Conservation (phyloP, 495 filamentous ascomycete species). For the Trypethelium eluteriae region DNA sequence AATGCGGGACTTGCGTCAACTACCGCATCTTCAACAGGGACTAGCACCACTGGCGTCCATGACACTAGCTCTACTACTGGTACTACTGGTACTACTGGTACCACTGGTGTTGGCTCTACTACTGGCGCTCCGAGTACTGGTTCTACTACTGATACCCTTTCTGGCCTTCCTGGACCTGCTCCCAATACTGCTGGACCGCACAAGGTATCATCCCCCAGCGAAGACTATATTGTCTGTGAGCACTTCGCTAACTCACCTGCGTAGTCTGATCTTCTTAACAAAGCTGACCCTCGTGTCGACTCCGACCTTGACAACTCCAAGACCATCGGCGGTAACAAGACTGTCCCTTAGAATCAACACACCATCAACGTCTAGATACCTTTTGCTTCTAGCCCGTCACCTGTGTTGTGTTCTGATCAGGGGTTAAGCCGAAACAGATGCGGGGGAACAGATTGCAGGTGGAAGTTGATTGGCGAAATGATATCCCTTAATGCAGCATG, state of each 20-base stretch:
- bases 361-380: neutral
- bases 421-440: neutral
- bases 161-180: conserved; percentile 16
- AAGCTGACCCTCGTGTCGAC: conserved; percentile 47
- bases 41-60: conserved; percentile 10
- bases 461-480: neutral
- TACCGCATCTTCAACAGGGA: neutral
- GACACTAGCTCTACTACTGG: neutral
- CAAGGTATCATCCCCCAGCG: conserved; percentile 13
- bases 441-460: neutral
- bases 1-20: neutral
- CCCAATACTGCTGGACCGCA: conserved; percentile 43
- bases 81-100: conserved; percentile 13
- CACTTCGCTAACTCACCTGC: neutral
- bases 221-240: neutral
- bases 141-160: conserved; percentile 18
- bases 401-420: neutral
- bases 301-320: conserved; percentile 35
- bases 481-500: neutral
- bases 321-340: conserved; percentile 26
- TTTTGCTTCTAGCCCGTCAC: neutral
- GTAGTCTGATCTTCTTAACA: conserved; percentile 44
- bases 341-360: neutral
- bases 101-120: conserved; percentile 15
- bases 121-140: conserved; percentile 18